Percentiles rank a stretch among this genome's conserved stretches.
Evolutionary conservation across 192 early-diverging fungal species (phyloP).

Genomic region (Entomortierella lignicola): DNA sequence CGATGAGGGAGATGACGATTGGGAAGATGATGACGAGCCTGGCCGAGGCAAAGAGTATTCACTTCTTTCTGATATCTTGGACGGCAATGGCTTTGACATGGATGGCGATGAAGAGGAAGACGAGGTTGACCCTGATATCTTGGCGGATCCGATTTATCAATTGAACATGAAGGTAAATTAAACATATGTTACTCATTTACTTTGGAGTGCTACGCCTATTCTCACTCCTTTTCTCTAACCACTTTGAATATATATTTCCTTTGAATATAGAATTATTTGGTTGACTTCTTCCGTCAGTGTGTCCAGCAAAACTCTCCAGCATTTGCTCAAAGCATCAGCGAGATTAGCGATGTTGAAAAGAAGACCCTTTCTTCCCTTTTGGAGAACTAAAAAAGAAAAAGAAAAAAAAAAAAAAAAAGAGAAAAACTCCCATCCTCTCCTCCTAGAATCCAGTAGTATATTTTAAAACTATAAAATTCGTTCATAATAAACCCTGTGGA

Average conservation of each 20-base stretch:
- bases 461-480: background rate
- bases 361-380: constrained; percentile 20
- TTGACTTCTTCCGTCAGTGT: constrained; percentile 69
- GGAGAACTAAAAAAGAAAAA: constrained; percentile 30
- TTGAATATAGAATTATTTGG: constrained; percentile 60
- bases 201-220: background rate
- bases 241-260: constrained; percentile 4
- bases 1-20: constrained; percentile 61
- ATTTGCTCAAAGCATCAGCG: constrained; percentile 33
- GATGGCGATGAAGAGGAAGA: constrained; percentile 69
- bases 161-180: constrained; percentile 70
- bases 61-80: constrained; percentile 24
- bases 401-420: background rate
- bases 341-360: constrained; percentile 47
- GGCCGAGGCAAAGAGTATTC: constrained; percentile 46
- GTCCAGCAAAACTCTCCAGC: constrained; percentile 57
- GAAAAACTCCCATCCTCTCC: background rate
- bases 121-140: constrained; percentile 72
- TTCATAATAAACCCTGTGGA: too few relatives aligned
- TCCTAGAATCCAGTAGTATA: background rate
- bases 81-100: constrained; percentile 32
- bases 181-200: background rate
- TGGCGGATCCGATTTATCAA: constrained; percentile 74
- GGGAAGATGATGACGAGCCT: constrained; percentile 69
- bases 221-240: constrained; percentile 4